These are phyloP conservation scores for Cordyceps cateniannulata DNA, from an alignment of 2,329 filamentous ascomycete species.

Conservation along the genomic window DNA sequence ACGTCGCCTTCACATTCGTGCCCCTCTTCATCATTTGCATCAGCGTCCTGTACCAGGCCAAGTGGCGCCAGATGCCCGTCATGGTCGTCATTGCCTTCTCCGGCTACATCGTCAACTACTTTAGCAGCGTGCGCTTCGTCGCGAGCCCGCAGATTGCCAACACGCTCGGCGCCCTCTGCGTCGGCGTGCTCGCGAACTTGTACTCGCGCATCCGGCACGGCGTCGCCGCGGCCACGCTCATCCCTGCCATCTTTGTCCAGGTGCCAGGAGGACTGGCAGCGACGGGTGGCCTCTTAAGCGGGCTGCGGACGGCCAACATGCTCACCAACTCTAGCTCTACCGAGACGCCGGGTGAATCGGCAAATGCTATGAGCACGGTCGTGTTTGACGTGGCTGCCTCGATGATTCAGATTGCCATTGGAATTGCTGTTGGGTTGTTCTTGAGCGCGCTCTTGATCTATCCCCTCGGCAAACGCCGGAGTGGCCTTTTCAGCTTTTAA, in stretches of 20 bases:
- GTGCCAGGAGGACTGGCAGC: conserved; percentile 42
- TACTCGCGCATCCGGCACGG: conserved; percentile 58
- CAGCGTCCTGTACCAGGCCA: conserved; percentile 72
- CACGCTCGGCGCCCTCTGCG: conserved; percentile 67
- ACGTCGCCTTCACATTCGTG: conserved; percentile 63
- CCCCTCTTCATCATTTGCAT: conserved; percentile 67
- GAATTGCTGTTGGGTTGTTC: conserved; percentile 45
- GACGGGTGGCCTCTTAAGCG: conserved; percentile 39
- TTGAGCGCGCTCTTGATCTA: conserved; percentile 43
- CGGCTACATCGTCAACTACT: conserved; percentile 73
- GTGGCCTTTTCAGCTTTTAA: conserved; percentile 43
- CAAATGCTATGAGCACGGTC: conserved; percentile 26
- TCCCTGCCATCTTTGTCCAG: conserved; percentile 43
- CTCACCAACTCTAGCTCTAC: conserved; percentile 31
- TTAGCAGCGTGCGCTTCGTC: conserved; percentile 57
- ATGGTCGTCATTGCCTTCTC: conserved; percentile 69
- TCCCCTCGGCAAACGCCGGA: conserved; percentile 43
- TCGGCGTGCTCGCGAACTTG: conserved; percentile 70
- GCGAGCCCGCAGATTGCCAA: conserved; percentile 70
- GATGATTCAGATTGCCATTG: conserved; percentile 48
- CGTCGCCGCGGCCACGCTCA: conserved; percentile 40
- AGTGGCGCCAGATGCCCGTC: conserved; percentile 71
- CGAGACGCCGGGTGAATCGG: neutral
- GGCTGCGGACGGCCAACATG: conserved; percentile 36
- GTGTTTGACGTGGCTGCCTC: conserved; percentile 41